Percentiles rank a stretch among this genome's conserved stretches.
These are phyloP conservation scores for Cerrena zonata DNA, from an alignment of 1,284 basidiomycete genomes.

Conservation along the genomic window DNA sequence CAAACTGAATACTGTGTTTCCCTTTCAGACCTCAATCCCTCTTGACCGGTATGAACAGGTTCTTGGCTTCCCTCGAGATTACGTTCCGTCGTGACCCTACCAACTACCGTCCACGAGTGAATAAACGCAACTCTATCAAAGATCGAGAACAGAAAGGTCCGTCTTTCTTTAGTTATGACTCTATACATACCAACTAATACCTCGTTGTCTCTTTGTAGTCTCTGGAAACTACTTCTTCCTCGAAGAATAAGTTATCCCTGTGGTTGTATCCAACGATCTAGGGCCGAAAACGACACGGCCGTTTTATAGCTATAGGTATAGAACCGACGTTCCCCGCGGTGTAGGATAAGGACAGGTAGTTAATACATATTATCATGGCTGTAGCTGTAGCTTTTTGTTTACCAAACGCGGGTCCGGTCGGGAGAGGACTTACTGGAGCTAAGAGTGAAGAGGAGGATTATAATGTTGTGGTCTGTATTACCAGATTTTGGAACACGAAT, in stretches of 20 bases:
- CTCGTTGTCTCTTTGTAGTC: constrained; percentile 33
- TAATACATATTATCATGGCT: constrained; percentile 1
- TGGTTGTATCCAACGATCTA: not conserved
- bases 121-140: constrained; percentile 89
- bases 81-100: constrained; percentile 95
- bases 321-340: constrained; percentile 17
- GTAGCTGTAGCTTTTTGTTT: constrained; percentile 1
- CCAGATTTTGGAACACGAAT: not conserved
- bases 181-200: constrained; percentile 8
- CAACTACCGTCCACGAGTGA: constrained; percentile 89
- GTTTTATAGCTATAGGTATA: constrained; percentile 9
- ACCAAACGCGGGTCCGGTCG: not conserved
- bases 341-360: constrained; percentile 12
- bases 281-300: not conserved
- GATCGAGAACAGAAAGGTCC: constrained; percentile 89
- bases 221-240: constrained; percentile 86
- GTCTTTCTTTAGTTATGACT: constrained; percentile 20
- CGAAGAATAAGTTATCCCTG: constrained; percentile 52
- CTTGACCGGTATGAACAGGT: constrained; percentile 85
- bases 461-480: not conserved
- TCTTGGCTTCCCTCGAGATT: constrained; percentile 87
- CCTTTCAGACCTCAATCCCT: constrained; percentile 68
- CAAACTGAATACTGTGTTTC: constrained; percentile 11
- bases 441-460: not conserved
- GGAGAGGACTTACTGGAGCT: not conserved